Percentiles rank a stretch among this genome's conserved stretches.
phyloP scores from a whole-genome alignment of 2,329 filamentous ascomycete genomes.

The Stromatinia cepivora region DNA sequence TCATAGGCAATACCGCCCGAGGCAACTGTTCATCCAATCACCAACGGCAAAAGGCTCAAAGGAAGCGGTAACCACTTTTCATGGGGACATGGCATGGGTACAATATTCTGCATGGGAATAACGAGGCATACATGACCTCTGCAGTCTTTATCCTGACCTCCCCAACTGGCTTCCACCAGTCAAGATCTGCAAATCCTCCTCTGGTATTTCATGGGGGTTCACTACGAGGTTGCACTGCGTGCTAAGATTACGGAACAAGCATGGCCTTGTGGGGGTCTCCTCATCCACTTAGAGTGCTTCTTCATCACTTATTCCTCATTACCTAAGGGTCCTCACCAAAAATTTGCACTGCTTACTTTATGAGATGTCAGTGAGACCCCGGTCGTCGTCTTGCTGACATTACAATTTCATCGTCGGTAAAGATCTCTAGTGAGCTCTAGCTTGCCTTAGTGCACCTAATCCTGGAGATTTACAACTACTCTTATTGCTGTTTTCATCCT shows the following conservation, averaged over 20 bases:
- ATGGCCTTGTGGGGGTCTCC: constrained; percentile 5
- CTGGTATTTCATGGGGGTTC: not conserved
- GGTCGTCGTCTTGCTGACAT: constrained; percentile 26
- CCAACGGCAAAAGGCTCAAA: not conserved
- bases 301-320: constrained; percentile 24
- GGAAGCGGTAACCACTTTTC: constrained; percentile 20
- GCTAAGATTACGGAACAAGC: not conserved
- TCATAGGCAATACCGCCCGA: constrained; percentile 24
- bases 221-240: constrained; percentile 8
- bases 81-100: not conserved
- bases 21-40: constrained; percentile 33
- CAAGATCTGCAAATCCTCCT: not conserved
- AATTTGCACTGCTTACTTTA: constrained; percentile 22
- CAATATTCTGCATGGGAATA: constrained; percentile 16
- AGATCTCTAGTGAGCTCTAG: constrained; percentile 19
- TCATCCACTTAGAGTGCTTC: constrained; percentile 20
- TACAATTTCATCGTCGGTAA: constrained; percentile 22
- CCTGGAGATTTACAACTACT: not conserved
- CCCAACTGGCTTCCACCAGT: constrained; percentile 12
- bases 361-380: constrained; percentile 15
- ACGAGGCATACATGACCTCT: constrained; percentile 11
- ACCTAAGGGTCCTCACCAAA: constrained; percentile 30
- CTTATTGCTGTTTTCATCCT: constrained; percentile 13
- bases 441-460: not conserved
- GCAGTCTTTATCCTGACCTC: constrained; percentile 10